Evolutionary conservation across 1,139 yeast genomes (phyloP), one percentile per base, ranked within the genome.

Genomic region (Diutina neorugosa): DNA sequence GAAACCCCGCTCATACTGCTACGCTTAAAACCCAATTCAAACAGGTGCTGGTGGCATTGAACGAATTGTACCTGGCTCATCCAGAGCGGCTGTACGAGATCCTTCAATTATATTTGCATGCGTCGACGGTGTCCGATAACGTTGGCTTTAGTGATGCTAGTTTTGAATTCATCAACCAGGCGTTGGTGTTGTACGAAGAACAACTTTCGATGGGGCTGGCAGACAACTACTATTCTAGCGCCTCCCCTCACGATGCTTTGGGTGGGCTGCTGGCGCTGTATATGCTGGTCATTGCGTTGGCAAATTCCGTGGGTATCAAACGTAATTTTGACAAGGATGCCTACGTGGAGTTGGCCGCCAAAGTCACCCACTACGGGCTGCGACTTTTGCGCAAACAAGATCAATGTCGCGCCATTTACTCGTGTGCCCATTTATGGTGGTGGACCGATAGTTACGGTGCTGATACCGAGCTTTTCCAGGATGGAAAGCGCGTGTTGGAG

Each of bases 371-470:
- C 52, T 88, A 90, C 63, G 96, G 96, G 1, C 87, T 96, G 9
- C 88, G 88, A 64, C 74, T 93, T 54, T 76, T 93, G 63, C 89
- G 88, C 65, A 93, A 91, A 65, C 93, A 93, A 40, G 98, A 91
- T 62, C 98, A 91, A 66, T 91, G 98, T 64, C 80, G 97, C 21
- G 84, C 96, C 0, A 95, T 93, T 6, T 88, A 86, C 63, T 69
- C 81, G 53, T 91, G 96, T 53, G 84, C 96, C 2, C 97, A 93
- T 67, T 70, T 93, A 53, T 93, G 97, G 96, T 90, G 96, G 95
- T 86, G 94, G 66, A 21, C 34, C 11, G 55, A 56, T 5, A 50
- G 31, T 20, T 58, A 54, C 11, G 57, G 42, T 3, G 54, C 53
- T 19, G 56, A 52, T 16, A 52, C 51, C 6, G 51, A 20, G 18